These are phyloP conservation scores for Fraxinus americana DNA, from an alignment of 257 asterid genomes.

Conservation along the genomic window DNA sequence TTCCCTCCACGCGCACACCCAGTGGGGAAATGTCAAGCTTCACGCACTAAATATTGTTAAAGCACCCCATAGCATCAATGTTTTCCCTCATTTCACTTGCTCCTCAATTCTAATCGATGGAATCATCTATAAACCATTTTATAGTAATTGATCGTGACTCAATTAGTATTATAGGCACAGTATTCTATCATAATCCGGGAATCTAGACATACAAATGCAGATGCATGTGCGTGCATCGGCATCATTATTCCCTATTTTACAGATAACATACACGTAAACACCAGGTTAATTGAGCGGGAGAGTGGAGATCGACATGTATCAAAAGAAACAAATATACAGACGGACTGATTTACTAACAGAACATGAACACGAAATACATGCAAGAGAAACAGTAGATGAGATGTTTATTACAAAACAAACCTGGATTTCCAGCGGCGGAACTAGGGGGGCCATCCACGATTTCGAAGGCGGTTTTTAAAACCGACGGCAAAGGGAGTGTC, in stretches of 20 bases:
- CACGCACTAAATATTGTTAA: background rate
- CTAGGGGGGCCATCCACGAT: slow-evolving; percentile 86
- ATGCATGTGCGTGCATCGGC: background rate
- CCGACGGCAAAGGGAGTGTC: slow-evolving; percentile 85
- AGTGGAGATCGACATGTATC: background rate
- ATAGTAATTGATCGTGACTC: background rate
- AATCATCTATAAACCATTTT: background rate
- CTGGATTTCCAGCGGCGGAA: slow-evolving; percentile 99
- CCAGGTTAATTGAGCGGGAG: background rate
- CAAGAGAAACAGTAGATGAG: background rate
- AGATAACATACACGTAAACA: background rate
- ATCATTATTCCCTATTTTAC: background rate
- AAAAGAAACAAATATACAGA: background rate
- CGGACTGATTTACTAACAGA: background rate
- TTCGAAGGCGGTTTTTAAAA: slow-evolving; percentile 63
- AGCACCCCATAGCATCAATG: background rate
- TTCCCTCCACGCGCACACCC: background rate
- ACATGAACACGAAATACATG: background rate
- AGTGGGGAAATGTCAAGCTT: background rate
- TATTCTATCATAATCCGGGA: background rate
- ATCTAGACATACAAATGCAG: background rate
- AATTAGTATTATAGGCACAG: background rate
- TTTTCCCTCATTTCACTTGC: background rate
- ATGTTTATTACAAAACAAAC: slow-evolving; percentile 29
- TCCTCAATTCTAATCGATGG: background rate